These are phyloP conservation scores for Sungouiozyma ichnusensis DNA, from an alignment of 805 yeast genomes.

Conservation along the genomic window DNA sequence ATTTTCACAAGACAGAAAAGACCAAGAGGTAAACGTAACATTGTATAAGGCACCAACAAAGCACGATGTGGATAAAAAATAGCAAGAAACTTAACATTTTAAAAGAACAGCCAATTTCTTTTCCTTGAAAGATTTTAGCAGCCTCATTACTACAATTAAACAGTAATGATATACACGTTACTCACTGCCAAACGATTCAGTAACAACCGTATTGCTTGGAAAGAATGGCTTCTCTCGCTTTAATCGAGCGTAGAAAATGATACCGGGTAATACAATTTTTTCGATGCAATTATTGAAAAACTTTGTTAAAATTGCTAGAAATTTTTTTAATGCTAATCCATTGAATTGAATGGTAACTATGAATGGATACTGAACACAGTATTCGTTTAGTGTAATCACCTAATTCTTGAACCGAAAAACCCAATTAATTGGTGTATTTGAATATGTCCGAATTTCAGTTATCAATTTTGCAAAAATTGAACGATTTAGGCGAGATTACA, in stretches of 20 bases:
- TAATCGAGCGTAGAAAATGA: neutral
- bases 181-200: neutral
- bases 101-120: too few species aligned
- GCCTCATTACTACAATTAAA: too few species aligned
- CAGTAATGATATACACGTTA: too few species aligned
- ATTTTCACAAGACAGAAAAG: neutral
- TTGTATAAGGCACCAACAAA: too few species aligned
- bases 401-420: too few species aligned
- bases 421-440: neutral
- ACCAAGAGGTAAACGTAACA: neutral
- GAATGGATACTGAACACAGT: too few species aligned
- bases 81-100: too few species aligned
- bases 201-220: neutral
- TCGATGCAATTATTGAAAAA: neutral
- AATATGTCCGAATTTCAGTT: conserved; percentile 64
- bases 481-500: conserved; percentile 48
- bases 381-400: too few species aligned
- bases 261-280: neutral
- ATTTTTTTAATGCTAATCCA: neutral
- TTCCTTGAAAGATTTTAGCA: too few species aligned
- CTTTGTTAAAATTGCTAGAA: neutral
- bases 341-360: too few species aligned
- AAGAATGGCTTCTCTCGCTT: neutral
- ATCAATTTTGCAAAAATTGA: conserved; percentile 52
- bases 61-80: too few species aligned